A percentile compares a stretch with the other conserved stretches of the same genome.
Evolutionary conservation across 331 rosid genomes (phyloP).

Genomic region (Acacia concinna): DNA sequence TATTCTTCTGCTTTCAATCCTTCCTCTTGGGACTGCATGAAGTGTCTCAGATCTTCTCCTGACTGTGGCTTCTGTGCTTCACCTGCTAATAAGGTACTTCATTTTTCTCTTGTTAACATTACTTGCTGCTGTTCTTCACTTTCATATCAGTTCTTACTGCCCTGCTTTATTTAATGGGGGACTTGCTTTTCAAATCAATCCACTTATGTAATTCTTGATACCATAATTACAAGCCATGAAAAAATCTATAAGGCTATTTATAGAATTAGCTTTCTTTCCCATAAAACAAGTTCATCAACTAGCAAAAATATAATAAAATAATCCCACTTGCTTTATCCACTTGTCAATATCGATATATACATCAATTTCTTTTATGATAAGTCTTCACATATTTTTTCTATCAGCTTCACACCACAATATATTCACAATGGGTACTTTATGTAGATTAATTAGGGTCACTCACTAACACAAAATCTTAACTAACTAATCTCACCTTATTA

Average conservation of each 20-base stretch:
- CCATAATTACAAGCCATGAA: neutral
- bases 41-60: conserved; percentile 54
- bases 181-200: neutral
- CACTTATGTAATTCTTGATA: neutral
- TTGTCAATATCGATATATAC: too few relatives aligned
- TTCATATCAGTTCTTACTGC: too few relatives aligned
- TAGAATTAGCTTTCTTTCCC: too few relatives aligned
- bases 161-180: neutral
- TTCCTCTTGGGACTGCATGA: conserved; percentile 54
- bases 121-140: neutral
- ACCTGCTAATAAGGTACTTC: conserved; percentile 44
- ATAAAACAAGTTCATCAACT: too few relatives aligned
- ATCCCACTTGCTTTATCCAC: too few relatives aligned
- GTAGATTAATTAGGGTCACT: neutral
- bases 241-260: too few relatives aligned
- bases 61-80: conserved; percentile 64
- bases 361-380: too few relatives aligned
- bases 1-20: conserved; percentile 34
- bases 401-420: too few relatives aligned
- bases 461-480: neutral
- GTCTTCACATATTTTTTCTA: too few relatives aligned
- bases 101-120: neutral
- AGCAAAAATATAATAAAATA: too few relatives aligned
- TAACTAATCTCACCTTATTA: neutral
- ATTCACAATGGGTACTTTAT: too few relatives aligned